Conservation (phyloP, 495 filamentous ascomycete genomes). For the Margaritispora aquatica region DNA sequence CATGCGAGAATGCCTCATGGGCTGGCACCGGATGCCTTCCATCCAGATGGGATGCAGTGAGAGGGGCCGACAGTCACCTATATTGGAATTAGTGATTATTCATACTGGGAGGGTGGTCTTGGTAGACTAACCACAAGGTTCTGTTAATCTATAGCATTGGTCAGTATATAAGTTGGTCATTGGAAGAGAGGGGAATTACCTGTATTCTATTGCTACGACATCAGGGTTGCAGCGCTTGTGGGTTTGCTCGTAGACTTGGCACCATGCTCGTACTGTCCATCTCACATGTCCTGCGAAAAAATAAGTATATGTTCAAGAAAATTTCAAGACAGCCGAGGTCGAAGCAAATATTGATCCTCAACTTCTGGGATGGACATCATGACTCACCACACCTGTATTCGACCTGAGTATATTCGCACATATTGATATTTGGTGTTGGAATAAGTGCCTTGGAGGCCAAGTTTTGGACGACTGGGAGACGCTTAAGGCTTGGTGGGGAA, state of each 20-base stretch:
- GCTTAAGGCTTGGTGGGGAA: background rate
- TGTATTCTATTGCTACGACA: constrained; percentile 23
- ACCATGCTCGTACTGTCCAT: constrained; percentile 24
- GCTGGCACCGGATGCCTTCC: background rate
- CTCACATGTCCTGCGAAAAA: constrained; percentile 11
- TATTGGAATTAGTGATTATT: background rate
- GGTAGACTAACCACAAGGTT: constrained; percentile 21
- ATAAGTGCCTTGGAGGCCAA: background rate
- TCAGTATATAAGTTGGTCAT: constrained; percentile 6
- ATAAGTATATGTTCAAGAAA: background rate
- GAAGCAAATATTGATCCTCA: too few relatives aligned
- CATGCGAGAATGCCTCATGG: constrained; percentile 15
- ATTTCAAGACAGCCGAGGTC: background rate
- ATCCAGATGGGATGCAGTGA: constrained; percentile 19
- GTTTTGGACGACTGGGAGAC: too few relatives aligned
- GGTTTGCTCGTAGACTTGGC: constrained; percentile 24
- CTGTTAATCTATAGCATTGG: constrained; percentile 17
- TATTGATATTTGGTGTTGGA: background rate
- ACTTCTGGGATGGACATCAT: too few relatives aligned
- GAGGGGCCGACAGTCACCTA: constrained; percentile 23
- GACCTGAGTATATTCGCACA: constrained; percentile 27
- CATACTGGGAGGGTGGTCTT: background rate
- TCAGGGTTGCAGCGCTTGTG: constrained; percentile 20
- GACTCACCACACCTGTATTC: constrained; percentile 20
- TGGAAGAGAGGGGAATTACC: constrained; percentile 16